phyloP scores from a whole-genome alignment of 2,329 filamentous ascomycete species.

The Nemania sp. region DNA sequence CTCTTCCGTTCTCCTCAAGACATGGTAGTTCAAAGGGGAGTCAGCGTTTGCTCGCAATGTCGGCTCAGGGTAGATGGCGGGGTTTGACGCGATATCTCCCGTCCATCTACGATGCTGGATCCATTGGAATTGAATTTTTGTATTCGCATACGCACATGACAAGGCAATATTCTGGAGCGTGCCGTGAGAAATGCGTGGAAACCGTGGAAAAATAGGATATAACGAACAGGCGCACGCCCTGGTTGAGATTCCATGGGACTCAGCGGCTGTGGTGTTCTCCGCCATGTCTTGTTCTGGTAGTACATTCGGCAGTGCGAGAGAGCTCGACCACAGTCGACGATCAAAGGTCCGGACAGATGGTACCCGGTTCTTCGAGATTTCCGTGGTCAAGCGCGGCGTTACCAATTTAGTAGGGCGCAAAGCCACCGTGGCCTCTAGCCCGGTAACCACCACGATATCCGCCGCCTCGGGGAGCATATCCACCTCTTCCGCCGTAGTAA shows the following conservation, averaged over 20 bases:
- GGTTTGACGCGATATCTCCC: slow-evolving; percentile 1
- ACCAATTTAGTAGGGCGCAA: slow-evolving; percentile 61
- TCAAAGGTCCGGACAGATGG: slow-evolving; percentile 1
- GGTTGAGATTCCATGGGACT: neutral
- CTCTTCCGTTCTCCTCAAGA: slow-evolving; percentile 8
- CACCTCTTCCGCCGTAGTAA: slow-evolving; percentile 56
- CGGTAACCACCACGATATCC: slow-evolving; percentile 66
- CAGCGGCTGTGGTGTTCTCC: slow-evolving; percentile 12
- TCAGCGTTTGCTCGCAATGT: neutral
- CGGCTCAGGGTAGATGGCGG: neutral
- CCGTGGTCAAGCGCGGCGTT: neutral
- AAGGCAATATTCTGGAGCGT: slow-evolving; percentile 11
- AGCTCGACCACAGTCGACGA: slow-evolving; percentile 5
- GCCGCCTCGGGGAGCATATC: slow-evolving; percentile 56
- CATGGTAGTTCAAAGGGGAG: slow-evolving; percentile 7
- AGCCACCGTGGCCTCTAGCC: slow-evolving; percentile 63
- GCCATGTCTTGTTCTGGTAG: slow-evolving; percentile 19
- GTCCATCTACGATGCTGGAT: slow-evolving; percentile 12
- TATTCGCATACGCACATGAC: slow-evolving; percentile 18
- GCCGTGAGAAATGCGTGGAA: slow-evolving; percentile 4
- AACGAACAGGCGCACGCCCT: slow-evolving; percentile 11
- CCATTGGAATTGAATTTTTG: slow-evolving; percentile 9
- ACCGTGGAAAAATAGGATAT: slow-evolving; percentile 16
- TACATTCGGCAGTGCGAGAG: slow-evolving; percentile 15
- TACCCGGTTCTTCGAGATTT: neutral